Percentiles rank a stretch among this genome's conserved stretches.
Conservation (phyloP, 1,284 basidiomycete species). For the Apiotrichum sp. region DNA sequence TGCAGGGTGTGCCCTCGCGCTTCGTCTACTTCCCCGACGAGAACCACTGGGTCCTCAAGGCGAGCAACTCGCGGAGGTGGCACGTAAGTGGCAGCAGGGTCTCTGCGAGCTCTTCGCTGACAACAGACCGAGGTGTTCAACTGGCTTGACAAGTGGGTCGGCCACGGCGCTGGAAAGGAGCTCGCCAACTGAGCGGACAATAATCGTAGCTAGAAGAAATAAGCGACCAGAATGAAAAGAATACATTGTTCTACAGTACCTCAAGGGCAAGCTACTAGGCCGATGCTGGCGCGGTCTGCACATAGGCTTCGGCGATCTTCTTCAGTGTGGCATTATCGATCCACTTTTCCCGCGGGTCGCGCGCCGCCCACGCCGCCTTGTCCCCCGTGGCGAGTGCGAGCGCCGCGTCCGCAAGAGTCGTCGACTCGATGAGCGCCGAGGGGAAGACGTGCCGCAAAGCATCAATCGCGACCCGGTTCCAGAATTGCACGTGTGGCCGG, state of each 20-base stretch:
- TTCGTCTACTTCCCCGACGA: slow-evolving; percentile 87
- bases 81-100: slow-evolving; percentile 38
- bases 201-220: too few relatives aligned
- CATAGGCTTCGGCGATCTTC: too few relatives aligned
- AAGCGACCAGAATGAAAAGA: too few relatives aligned
- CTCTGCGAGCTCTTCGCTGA: too few relatives aligned
- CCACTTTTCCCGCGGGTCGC: too few relatives aligned
- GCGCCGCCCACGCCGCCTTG: too few relatives aligned
- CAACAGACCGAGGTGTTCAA: slow-evolving; percentile 62
- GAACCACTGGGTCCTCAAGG: slow-evolving; percentile 71
- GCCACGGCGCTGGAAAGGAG: too few relatives aligned
- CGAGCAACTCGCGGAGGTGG: slow-evolving; percentile 54
- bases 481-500: background rate
- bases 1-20: slow-evolving; percentile 64
- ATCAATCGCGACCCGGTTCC: background rate
- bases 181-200: too few relatives aligned
- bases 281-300: too few relatives aligned
- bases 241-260: too few relatives aligned
- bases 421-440: slow-evolving; percentile 5
- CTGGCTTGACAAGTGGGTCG: slow-evolving; percentile 59
- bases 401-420: slow-evolving; percentile 14
- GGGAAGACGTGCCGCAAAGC: slow-evolving; percentile 11
- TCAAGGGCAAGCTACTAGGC: too few relatives aligned
- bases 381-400: slow-evolving; percentile 12
- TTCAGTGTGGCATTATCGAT: too few relatives aligned